Conservation (phyloP, 768 basidiomycete species). For the Xanthoconium stramineum region DNA sequence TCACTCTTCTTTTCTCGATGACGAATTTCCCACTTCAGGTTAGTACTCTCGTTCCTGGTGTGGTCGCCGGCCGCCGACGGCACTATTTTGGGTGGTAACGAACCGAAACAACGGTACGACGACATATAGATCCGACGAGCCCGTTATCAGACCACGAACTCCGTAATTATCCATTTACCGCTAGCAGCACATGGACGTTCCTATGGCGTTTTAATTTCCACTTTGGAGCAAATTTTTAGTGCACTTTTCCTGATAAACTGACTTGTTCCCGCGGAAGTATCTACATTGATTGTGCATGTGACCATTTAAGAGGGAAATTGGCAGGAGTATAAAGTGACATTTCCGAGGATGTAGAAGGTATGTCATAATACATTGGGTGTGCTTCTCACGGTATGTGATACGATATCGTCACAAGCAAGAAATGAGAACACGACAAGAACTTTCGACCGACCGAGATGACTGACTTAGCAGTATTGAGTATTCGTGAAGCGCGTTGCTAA, state of each 20-base stretch:
- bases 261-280: conserved; percentile 9
- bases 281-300: conserved; percentile 1
- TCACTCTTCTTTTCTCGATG: conserved; percentile 6
- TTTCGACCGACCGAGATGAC: background rate
- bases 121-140: conserved; percentile 14
- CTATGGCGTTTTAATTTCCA: conserved; percentile 4
- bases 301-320: background rate
- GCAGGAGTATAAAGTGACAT: background rate
- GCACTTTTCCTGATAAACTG: conserved; percentile 5
- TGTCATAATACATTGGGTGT: background rate
- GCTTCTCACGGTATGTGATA: background rate
- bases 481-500: too few species aligned
- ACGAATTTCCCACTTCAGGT: conserved; percentile 1
- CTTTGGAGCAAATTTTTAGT: conserved; percentile 10
- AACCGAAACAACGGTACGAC: conserved; percentile 23
- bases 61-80: conserved; percentile 6
- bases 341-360: conserved; percentile 14
- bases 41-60: conserved; percentile 17
- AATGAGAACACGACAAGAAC: background rate
- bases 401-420: background rate
- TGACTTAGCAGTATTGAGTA: background rate
- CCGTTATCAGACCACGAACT: conserved; percentile 10
- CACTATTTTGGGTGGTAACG: conserved; percentile 10
- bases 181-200: conserved; percentile 6
- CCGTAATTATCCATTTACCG: background rate